Evolutionary conservation across 2,329 filamentous ascomycete genomes (phyloP), one percentile per base, ranked within the genome.

Genomic region (Epicoccum sorghinum): DNA sequence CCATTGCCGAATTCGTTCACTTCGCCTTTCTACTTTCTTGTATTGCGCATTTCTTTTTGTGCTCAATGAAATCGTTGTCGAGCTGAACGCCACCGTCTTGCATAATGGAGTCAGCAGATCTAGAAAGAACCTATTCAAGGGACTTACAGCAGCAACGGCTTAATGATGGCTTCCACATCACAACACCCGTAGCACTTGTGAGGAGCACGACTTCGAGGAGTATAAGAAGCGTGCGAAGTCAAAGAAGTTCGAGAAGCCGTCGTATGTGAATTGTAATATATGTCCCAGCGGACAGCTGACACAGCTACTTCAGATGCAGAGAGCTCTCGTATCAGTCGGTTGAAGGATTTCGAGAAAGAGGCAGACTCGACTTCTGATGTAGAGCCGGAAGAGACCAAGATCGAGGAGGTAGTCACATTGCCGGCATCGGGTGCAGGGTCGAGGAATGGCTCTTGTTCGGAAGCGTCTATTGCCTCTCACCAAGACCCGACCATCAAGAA

Each of bases 101-200:
- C 18, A 54, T 25, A 33, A 67, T 70, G 67, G 67, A 63, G 47
- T 58, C 55, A 25, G 53, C 58, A 7, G 63, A 71, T 53, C 58
- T 74, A n/a, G 70, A 73, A 48, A 62, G 59, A 51, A 72, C 66
- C 58, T 73, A 68, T 61, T 72, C 71, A 56, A 61, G 66, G 14
- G 69, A 73, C 48, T 68, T 69, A 55, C 65, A 73, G 52, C 69
- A 71, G 50, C 65, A 70, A 45, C 57, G 66, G 49, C 57, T 70
- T 12, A 63, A 69, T 13, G 62, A 69, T 22, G 55, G 59, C 18
- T 51, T 62, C 22, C 62, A 60, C 25, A 53, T 63, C 25, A 64
- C 60, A 8, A 68, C 67, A 13, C 68, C 71, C 3, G 63, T 68
- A 56, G 58, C 65, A 29, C 59, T 70, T 13, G 64, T 71, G 14